Conservation (phyloP, 805 yeast genomes). For the Lachancea sp. region DNA sequence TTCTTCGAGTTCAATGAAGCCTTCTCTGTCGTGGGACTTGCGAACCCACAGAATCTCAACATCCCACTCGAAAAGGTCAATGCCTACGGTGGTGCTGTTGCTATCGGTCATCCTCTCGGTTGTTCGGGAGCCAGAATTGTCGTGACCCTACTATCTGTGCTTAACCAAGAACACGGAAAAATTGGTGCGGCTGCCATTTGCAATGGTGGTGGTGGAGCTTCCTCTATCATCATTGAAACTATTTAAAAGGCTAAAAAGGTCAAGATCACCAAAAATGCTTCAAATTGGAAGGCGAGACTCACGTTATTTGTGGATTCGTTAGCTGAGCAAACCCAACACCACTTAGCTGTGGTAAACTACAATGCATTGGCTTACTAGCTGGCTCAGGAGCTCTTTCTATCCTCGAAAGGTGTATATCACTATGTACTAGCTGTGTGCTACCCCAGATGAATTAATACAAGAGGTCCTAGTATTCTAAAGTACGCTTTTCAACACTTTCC, state of each 20-base stretch:
- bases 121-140: constrained; percentile 94
- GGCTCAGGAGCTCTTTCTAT: not conserved
- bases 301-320: not conserved
- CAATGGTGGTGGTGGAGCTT: constrained; percentile 99
- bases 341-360: no score
- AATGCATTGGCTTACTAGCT: not conserved
- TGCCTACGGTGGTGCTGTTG: constrained; percentile 94
- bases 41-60: constrained; percentile 67
- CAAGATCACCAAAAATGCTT: not conserved
- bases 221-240: constrained; percentile 81
- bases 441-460: not conserved
- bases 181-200: constrained; percentile 94
- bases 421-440: not conserved
- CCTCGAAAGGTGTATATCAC: not conserved
- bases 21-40: constrained; percentile 91
- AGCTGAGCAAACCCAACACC: no score
- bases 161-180: constrained; percentile 79
- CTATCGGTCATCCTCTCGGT: constrained; percentile 91
- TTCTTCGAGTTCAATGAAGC: constrained; percentile 97
- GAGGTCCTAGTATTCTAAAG: no score
- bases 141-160: constrained; percentile 75
- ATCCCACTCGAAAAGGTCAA: constrained; percentile 65
- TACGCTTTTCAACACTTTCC: no score
- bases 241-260: constrained; percentile 27
- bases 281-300: not conserved